Percentiles rank a stretch among this genome's conserved stretches.
Evolutionary conservation across 495 filamentous ascomycete genomes (phyloP).

Genomic region (Hypoxylon lienhwacheense): DNA sequence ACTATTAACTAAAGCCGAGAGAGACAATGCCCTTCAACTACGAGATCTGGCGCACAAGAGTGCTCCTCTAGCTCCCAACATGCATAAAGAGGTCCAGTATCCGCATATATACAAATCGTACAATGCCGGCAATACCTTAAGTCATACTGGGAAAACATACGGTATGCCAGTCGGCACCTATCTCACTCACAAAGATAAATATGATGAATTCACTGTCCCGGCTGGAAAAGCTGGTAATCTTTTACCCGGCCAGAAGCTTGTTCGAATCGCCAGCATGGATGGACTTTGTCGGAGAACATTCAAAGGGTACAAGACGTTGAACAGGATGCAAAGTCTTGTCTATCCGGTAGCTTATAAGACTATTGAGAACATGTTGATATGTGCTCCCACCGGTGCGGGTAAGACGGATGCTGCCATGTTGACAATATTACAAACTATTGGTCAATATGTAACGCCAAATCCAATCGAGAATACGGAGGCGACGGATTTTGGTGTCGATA

Average conservation of each 20-base stretch:
- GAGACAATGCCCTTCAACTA: slow-evolving; percentile 71
- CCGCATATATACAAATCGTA: slow-evolving; percentile 90
- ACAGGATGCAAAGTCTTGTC: slow-evolving; percentile 96
- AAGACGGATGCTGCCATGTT: slow-evolving; percentile 99
- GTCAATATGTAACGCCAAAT: slow-evolving; percentile 78
- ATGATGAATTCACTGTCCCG: slow-evolving; percentile 86
- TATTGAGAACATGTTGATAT: slow-evolving; percentile 98
- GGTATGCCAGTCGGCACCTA: slow-evolving; percentile 67
- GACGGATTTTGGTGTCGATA: slow-evolving; percentile 72
- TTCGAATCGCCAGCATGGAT: slow-evolving; percentile 81
- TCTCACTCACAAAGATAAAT: slow-evolving; percentile 61
- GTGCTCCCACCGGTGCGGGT: slow-evolving; percentile 95
- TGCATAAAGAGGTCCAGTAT: slow-evolving; percentile 68
- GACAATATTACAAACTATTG: slow-evolving; percentile 84
- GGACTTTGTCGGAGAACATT: slow-evolving; percentile 90
- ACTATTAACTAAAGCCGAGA: slow-evolving; percentile 72
- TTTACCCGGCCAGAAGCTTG: slow-evolving; percentile 67
- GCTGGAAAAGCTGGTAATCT: slow-evolving; percentile 78
- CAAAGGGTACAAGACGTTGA: slow-evolving; percentile 87
- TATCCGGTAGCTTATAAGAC: slow-evolving; percentile 95
- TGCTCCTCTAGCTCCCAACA: slow-evolving; percentile 62
- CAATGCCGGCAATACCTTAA: slow-evolving; percentile 79
- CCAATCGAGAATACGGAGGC: slow-evolving; percentile 73
- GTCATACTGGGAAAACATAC: slow-evolving; percentile 74
- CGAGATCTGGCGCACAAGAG: slow-evolving; percentile 83